Evolutionary conservation across 352 stramenopile genomes (phyloP).

Genomic region (Pythium oligandrum): DNA sequence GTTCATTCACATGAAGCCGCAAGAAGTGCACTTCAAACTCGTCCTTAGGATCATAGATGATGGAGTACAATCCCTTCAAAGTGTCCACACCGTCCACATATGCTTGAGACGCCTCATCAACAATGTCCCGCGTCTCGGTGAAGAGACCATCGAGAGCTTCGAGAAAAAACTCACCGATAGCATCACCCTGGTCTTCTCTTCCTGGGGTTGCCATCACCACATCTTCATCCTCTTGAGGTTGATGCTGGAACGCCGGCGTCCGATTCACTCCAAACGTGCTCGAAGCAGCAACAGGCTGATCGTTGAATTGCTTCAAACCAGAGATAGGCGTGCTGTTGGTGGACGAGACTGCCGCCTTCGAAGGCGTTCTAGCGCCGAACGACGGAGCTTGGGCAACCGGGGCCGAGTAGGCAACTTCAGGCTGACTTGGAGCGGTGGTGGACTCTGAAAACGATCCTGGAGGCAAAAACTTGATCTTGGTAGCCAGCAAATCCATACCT

Average conservation of each 20-base stretch:
- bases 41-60: slow-evolving; percentile 56
- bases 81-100: slow-evolving; percentile 69
- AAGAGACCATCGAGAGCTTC: slow-evolving; percentile 61
- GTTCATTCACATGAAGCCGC: slow-evolving; percentile 73
- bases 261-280: background rate
- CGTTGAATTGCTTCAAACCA: slow-evolving; percentile 28
- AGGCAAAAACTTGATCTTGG: slow-evolving; percentile 75
- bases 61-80: slow-evolving; percentile 75
- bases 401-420: slow-evolving; percentile 16
- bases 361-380: slow-evolving; percentile 9
- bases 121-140: slow-evolving; percentile 55
- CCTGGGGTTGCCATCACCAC: slow-evolving; percentile 44
- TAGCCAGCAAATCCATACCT: slow-evolving; percentile 70
- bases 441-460: slow-evolving; percentile 26
- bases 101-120: slow-evolving; percentile 39
- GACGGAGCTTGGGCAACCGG: slow-evolving; percentile 4
- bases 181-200: slow-evolving; percentile 16
- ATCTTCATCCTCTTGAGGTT: slow-evolving; percentile 37
- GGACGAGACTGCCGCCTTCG: slow-evolving; percentile 3
- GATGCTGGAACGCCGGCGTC: background rate
- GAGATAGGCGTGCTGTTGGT: slow-evolving; percentile 21
- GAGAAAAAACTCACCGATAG: slow-evolving; percentile 55
- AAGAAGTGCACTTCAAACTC: slow-evolving; percentile 63
- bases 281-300: slow-evolving; percentile 7
- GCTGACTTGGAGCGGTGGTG: slow-evolving; percentile 7